These are phyloP conservation scores for Silene conica DNA, from an alignment of 148 eudicot genomes.

Conservation along the genomic window DNA sequence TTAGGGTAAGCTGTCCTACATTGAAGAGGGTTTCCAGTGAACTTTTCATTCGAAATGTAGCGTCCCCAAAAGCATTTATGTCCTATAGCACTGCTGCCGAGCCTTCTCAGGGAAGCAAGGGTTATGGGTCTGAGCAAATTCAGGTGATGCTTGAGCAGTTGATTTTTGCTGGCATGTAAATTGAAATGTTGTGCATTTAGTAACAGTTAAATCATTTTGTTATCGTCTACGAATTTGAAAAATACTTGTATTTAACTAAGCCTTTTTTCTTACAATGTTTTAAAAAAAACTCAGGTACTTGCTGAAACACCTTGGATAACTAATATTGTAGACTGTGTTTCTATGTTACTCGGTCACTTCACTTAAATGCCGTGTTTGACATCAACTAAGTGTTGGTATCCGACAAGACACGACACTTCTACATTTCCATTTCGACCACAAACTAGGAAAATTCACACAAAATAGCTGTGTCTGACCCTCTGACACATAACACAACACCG, in stretches of 20 bases:
- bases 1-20: slow-evolving; percentile 43
- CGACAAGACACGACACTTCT: too few species aligned
- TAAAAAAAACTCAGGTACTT: not conserved
- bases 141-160: slow-evolving; percentile 45
- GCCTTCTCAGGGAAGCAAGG: slow-evolving; percentile 37
- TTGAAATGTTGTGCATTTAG: not conserved
- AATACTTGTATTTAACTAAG: not conserved
- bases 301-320: not conserved
- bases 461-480: too few species aligned
- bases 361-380: too few species aligned
- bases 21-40: slow-evolving; percentile 36
- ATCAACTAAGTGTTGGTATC: too few species aligned
- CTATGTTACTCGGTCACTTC: too few species aligned
- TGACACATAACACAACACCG: too few species aligned
- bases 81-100: slow-evolving; percentile 53
- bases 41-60: slow-evolving; percentile 34
- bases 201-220: too few species aligned
- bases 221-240: not conserved
- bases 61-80: slow-evolving; percentile 56
- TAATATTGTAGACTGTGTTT: not conserved
- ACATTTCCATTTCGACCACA: too few species aligned
- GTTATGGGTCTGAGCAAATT: slow-evolving; percentile 94
- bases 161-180: not conserved
- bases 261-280: not conserved
- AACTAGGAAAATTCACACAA: too few species aligned